A percentile compares a stretch with the other conserved stretches of the same genome.
Conservation (phyloP, 2,329 filamentous ascomycete genomes). For the Pseudogymnoascus verrucosus region DNA sequence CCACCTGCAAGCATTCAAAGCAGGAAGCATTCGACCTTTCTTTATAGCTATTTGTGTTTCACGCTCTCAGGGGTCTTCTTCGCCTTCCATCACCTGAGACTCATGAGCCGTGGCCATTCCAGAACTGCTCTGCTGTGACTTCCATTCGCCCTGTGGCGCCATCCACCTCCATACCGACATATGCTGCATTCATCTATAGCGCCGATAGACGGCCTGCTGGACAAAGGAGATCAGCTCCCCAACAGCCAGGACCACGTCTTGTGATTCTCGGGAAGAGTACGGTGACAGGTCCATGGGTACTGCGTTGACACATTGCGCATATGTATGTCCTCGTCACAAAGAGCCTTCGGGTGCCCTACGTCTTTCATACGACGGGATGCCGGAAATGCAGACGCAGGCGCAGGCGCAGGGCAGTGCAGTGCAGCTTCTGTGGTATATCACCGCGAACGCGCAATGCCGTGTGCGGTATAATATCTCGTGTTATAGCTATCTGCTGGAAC, state of each 20-base stretch:
- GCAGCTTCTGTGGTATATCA: neutral
- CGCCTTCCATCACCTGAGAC: neutral
- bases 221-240: neutral
- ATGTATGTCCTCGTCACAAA: neutral
- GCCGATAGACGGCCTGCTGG: neutral
- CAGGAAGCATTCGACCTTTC: neutral
- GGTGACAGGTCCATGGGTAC: neutral
- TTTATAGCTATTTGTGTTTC: neutral
- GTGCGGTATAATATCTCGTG: neutral
- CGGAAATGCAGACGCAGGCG: neutral
- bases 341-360: neutral
- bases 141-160: neutral
- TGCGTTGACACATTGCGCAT: slow-evolving; percentile 6
- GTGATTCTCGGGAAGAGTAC: neutral
- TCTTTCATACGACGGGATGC: neutral
- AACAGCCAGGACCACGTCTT: neutral
- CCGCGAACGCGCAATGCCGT: neutral
- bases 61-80: neutral
- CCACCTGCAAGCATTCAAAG: neutral
- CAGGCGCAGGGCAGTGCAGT: neutral
- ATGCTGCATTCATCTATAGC: neutral
- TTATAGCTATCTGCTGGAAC: neutral
- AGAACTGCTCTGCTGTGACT: neutral
- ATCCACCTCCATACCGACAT: neutral
- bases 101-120: neutral